Percentiles rank a stretch among this genome's conserved stretches.
These are phyloP conservation scores for Lactifluus subvellereus DNA, from an alignment of 768 basidiomycete species.

Conservation along the genomic window DNA sequence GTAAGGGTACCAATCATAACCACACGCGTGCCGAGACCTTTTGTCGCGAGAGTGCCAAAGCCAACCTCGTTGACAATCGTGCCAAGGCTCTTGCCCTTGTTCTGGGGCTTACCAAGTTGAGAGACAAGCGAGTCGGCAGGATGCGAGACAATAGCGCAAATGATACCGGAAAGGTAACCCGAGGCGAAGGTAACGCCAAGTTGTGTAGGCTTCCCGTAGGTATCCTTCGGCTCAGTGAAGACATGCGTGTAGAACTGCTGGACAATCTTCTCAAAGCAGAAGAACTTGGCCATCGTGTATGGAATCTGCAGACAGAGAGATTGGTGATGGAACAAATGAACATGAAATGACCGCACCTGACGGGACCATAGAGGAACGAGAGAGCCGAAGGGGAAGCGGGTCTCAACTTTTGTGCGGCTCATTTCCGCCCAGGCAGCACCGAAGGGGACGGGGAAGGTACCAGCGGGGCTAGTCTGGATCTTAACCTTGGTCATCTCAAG, in stretches of 20 bases:
- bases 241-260: constrained; percentile 84
- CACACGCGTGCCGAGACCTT: constrained; percentile 84
- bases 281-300: constrained; percentile 99
- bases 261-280: constrained; percentile 89
- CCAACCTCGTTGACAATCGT: constrained; percentile 70
- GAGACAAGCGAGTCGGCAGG: constrained; percentile 93
- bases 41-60: constrained; percentile 57
- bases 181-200: constrained; percentile 86
- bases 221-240: constrained; percentile 71
- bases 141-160: constrained; percentile 94
- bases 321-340: not conserved
- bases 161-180: constrained; percentile 92
- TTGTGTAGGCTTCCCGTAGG: constrained; percentile 76
- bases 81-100: constrained; percentile 76
- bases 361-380: constrained; percentile 84
- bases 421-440: constrained; percentile 68
- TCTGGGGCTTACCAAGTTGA: constrained; percentile 82
- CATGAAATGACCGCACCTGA: constrained; percentile 45
- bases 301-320: constrained; percentile 58
- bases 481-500: constrained; percentile 92
- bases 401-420: constrained; percentile 58
- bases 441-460: constrained; percentile 75
- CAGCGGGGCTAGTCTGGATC: constrained; percentile 71
- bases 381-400: constrained; percentile 82
- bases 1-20: constrained; percentile 57